Conservation (phyloP, 2,329 filamentous ascomycete genomes). For the Neophaeococcomyces mojaviensis region DNA sequence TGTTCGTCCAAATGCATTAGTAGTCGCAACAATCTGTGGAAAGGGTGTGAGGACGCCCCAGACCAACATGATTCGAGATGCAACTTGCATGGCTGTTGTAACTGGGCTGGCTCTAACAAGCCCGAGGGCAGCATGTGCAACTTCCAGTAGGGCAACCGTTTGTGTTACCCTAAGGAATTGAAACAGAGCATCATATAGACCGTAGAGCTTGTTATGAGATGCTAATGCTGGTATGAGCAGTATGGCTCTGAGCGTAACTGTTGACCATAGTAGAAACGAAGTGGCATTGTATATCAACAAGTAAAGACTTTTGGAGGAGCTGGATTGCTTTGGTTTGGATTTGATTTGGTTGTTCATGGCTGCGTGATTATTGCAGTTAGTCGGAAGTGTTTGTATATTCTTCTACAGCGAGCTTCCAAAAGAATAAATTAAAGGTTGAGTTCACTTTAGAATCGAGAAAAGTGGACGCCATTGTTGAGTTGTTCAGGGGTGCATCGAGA, state of each 20-base stretch:
- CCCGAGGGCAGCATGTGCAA: constrained; percentile 70
- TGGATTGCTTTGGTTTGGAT: constrained; percentile 24
- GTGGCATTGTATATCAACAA: constrained; percentile 78
- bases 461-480: no score
- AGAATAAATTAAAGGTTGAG: no score
- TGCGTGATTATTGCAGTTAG: constrained; percentile 6
- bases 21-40: constrained; percentile 61
- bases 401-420: no score
- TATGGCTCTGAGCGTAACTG: constrained; percentile 63
- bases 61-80: constrained; percentile 77
- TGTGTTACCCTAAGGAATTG: constrained; percentile 58
- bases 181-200: constrained; percentile 41
- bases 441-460: no score
- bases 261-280: constrained; percentile 69
- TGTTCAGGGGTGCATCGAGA: no score
- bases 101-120: constrained; percentile 76
- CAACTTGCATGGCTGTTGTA: constrained; percentile 86
- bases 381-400: background rate
- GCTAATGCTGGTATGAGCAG: constrained; percentile 48
- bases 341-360: constrained; percentile 25
- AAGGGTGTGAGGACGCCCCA: constrained; percentile 76
- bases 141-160: constrained; percentile 73
- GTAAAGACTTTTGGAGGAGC: constrained; percentile 56
- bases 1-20: constrained; percentile 22
- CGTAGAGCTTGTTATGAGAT: constrained; percentile 36